Base-by-base conservation (phyloP, 768 basidiomycete genomes). In the Gyrodon lividus region DNA sequence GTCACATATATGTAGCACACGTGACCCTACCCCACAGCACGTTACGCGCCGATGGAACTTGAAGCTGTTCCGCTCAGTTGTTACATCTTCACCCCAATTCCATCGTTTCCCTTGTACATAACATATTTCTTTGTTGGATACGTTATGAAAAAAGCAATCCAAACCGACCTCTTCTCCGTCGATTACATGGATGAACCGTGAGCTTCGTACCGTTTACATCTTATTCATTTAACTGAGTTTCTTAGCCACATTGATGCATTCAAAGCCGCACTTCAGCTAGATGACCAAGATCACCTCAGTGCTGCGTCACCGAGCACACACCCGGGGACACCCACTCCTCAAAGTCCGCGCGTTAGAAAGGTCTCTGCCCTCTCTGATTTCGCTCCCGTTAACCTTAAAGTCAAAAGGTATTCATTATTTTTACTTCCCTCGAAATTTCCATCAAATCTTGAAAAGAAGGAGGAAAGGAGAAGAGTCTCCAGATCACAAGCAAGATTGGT, bases 361-460 rank as follows among this genome's bases (percentile, higher is more conserved):
- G 83, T 95, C 6, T 84, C 88, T 45, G 90, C 91, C 1, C 71
- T 92, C 44, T 88, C 85, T 2, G 92, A 95, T 65, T 93, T 92
- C 59, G 91, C 94, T 5, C 97, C 96, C 0, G 83, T 98, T 22
- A 91, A 97, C 65, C 70, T 92, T 58, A 86, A 77, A 63, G 85
- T 98, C 17, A 86, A 82, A 66, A 83, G 80, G 91, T 91, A 58
- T 31, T 35, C 31, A 22, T 33, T 20, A 35, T 42, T 20, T 52
- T 38, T 9, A 7, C 39, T 17, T 48, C 9, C 23, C 24, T 37
- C 23, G 2, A 13, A 9, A 13, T n/a, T 31, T n/a, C 24, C 7
- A 38, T 40, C 61, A 19, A 64, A 37, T 34, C 17, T 35, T 43
- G n/a, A 23, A 33, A 54, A 73, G 72, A 56, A 73, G 74, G 44